Percentiles rank a stretch among this genome's conserved stretches.
These are phyloP conservation scores for Buddleja alternifolia DNA, from an alignment of 257 asterid genomes.

Conservation along the genomic window DNA sequence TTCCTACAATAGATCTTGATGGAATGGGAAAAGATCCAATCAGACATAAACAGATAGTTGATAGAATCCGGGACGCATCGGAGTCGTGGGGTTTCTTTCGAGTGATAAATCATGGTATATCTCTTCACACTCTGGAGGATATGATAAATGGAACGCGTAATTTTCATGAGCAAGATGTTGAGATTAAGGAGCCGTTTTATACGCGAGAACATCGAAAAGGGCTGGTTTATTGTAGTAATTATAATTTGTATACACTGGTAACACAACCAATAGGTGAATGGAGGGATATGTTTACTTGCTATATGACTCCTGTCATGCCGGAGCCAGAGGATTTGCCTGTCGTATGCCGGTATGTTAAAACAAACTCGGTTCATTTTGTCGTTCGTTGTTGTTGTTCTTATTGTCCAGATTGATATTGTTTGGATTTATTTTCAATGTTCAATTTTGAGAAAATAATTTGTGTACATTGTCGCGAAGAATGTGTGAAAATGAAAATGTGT, in stretches of 20 bases:
- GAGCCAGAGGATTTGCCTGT: background rate
- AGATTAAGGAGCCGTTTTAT: constrained; percentile 22
- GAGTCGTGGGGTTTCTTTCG: constrained; percentile 28
- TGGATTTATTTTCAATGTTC: too few relatives aligned
- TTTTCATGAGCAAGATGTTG: constrained; percentile 28
- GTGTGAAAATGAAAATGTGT: too few relatives aligned
- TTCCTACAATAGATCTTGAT: constrained; percentile 27
- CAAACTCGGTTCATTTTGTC: too few relatives aligned
- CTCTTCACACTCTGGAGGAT: background rate
- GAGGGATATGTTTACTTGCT: constrained; percentile 33
- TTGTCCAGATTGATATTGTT: too few relatives aligned
- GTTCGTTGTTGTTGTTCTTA: too few relatives aligned
- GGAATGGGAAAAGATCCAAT: background rate
- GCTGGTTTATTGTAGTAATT: constrained; percentile 11
- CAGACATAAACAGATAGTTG: background rate
- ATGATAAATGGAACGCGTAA: constrained; percentile 19
- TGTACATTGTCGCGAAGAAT: too few relatives aligned
- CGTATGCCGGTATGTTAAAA: constrained; percentile 2
- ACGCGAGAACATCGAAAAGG: constrained; percentile 2
- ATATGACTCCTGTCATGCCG: constrained; percentile 27
- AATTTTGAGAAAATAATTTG: too few relatives aligned
- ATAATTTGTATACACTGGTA: constrained; percentile 18
- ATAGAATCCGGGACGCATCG: constrained; percentile 9
- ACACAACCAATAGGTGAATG: constrained; percentile 31
- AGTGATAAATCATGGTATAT: constrained; percentile 31